A percentile compares a stretch with the other conserved stretches of the same genome.
Evolutionary conservation across 2,329 filamentous ascomycete genomes (phyloP).

Genomic region (Apiospora rasikravindrae): DNA sequence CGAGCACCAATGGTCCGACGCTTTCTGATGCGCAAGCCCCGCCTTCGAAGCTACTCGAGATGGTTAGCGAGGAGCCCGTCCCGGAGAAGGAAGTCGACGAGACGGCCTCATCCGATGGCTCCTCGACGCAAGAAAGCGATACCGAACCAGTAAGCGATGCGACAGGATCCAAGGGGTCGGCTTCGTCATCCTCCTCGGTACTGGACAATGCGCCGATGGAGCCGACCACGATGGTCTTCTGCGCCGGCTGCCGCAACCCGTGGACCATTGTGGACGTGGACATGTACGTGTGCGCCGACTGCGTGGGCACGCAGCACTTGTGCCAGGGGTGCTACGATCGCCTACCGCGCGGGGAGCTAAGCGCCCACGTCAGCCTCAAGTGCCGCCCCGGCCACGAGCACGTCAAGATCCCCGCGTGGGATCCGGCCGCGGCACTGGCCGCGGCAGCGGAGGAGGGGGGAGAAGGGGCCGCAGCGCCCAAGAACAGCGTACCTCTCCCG

Average conservation of each 20-base stretch:
- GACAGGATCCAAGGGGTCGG: neutral
- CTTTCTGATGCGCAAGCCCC: neutral
- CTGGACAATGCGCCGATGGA: constrained; percentile 26
- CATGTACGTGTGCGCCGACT: constrained; percentile 36
- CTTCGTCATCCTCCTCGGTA: neutral
- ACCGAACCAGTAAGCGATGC: neutral
- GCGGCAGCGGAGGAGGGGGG: neutral
- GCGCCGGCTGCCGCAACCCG: constrained; percentile 33
- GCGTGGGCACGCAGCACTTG: constrained; percentile 31
- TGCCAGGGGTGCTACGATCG: constrained; percentile 30
- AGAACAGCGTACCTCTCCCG: constrained; percentile 31
- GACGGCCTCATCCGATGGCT: neutral
- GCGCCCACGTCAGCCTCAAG: constrained; percentile 24
- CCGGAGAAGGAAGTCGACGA: neutral
- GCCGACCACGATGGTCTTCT: constrained; percentile 31
- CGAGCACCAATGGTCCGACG: neutral
- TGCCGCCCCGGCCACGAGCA: constrained; percentile 34
- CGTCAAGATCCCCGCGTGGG: constrained; percentile 32
- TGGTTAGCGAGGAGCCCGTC: neutral
- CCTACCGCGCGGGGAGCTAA: constrained; percentile 28
- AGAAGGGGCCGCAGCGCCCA: constrained; percentile 28
- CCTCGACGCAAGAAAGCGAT: neutral
- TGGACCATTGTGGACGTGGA: constrained; percentile 33
- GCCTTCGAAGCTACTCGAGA: neutral
- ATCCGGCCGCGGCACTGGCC: constrained; percentile 24